Base-by-base conservation (phyloP, 2,329 filamentous ascomycete species). In the Hymenoscyphus fraxineus region DNA sequence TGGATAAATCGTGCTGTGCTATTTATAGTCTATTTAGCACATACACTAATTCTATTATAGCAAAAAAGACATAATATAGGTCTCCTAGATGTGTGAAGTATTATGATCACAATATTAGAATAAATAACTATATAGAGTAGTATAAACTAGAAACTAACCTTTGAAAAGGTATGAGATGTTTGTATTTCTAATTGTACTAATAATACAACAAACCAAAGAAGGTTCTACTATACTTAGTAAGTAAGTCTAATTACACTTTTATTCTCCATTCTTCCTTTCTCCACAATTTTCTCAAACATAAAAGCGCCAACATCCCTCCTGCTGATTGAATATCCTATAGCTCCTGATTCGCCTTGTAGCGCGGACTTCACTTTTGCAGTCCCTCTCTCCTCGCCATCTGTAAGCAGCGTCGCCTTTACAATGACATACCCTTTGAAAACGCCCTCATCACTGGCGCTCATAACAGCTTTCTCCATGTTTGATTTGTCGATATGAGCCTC, bases 401-500 rank as follows among this genome's bases (percentile, higher is more conserved):
- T 74, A 58, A 77, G 62, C 10, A 77, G 62, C 39, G 70, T 74
- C 2, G 76, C 66, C 35, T 73, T 68, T 44, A 76, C 64, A 40
- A 70, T 31, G 2, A 66, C 47, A 35, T 65, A 62, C 15, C 47
- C 63, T 55, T 58, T 63, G 67, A 64, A 57, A 35, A 61, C 63
- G 57, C 66, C 62, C 54, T 69, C 70, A 5, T 55, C 68, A 6
- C 73, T 59, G n/a, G 65, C 65, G 12, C 27, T 35, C n/a, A 67
- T 61, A 54, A 80, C 63, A 4, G 72, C 19, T 6, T 73, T 69
- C 73, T 85, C 82, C 80, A 83, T 82, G 31, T 70, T 74, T 59
- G 70, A 73, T 75, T 85, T 85, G 67, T 85, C 83, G 10, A 62
- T 71, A 68, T 82, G 82, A 12, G 82, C 79, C 35, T 75, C 74